Evolutionary conservation across 495 filamentous ascomycete genomes (phyloP), one percentile per base, ranked within the genome.

Genomic region (Aspergillus asperescens): DNA sequence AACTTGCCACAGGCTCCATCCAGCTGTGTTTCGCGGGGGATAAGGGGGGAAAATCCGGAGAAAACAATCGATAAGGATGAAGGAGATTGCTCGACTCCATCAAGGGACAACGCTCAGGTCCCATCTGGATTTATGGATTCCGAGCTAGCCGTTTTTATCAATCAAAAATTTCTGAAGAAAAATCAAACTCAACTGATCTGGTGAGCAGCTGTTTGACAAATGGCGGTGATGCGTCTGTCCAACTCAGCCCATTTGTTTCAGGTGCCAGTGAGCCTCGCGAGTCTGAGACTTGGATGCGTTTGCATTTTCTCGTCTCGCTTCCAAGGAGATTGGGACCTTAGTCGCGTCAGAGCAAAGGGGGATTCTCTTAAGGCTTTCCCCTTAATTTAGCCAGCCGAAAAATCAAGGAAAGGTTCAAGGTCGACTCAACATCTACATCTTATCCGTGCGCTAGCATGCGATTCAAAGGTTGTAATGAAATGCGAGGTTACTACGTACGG

Each of bases 11-110:
- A 45, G 39, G 29, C 49, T 56, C 20, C 61, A 52, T 52, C 40
- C 40, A 18, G 42, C 23, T 48, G 34, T 52, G 16, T 53, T 55
- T 48, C 58, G 60, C 38, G 56, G 53, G 50, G 56, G 54, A 50
- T 61, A 67, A 58, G 58, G 54, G 38, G 49, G 41, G 55, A 32
- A 45, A 32, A 57, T 57, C 54, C 43, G 37, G 58, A 66, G 34
- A 63, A 51, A 29, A 62, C 20, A 51, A 47, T 35, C 44, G 55
- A 57, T 57, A 57, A 57, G 55, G 44, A 35, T 32, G 20, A 31
- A 10, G 27, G 41, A 13, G 20, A 9, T 7, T 23, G 16, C 18
- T 34, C 10, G 31, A 34, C 31, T n/a, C n/a, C n/a, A n/a, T n/a
- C n/a, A n/a, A n/a, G n/a, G n/a, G n/a, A n/a, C n/a, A n/a, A n/a